Evolutionary conservation across 2,329 filamentous ascomycete genomes (phyloP).

Genomic region (Fusarium goolgardi): DNA sequence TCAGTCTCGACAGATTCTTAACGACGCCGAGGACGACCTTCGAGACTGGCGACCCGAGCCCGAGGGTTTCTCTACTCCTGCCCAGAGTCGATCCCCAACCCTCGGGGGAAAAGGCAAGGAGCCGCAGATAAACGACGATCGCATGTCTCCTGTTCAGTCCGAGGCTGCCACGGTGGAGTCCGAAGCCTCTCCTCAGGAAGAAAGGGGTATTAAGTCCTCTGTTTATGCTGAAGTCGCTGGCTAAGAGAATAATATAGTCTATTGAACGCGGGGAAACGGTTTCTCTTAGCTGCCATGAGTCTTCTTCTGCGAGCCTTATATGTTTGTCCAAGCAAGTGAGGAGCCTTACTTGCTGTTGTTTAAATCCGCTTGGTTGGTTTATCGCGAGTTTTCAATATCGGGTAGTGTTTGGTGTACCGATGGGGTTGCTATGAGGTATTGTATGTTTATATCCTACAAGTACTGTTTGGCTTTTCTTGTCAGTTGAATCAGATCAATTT

Average conservation of each 20-base stretch:
- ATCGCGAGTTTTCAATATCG: conserved; percentile 3
- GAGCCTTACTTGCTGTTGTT: conserved; percentile 11
- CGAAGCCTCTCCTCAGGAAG: conserved; percentile 15
- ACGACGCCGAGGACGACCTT: conserved; percentile 91
- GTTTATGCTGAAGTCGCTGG: conserved; percentile 35
- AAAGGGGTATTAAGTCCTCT: conserved; percentile 29
- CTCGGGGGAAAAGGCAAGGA: conserved; percentile 48
- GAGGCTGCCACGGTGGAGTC: conserved; percentile 25
- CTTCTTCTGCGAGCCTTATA: conserved; percentile 1
- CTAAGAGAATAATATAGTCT: conserved; percentile 11
- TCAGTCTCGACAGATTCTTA: conserved; percentile 85
- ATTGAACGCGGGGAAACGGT: background rate
- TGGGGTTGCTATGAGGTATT: conserved; percentile 7
- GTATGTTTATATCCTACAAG: conserved; percentile 32
- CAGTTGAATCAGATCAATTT: conserved; percentile 29
- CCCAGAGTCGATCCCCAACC: conserved; percentile 41
- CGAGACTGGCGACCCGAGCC: conserved; percentile 73
- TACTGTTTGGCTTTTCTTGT: conserved; percentile 11
- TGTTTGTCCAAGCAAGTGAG: conserved; percentile 13
- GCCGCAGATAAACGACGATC: conserved; percentile 20
- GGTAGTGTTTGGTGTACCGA: conserved; percentile 15
- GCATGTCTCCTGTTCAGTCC: conserved; percentile 26
- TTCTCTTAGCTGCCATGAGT: background rate
- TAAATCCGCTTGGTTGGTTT: background rate
- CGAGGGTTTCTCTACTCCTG: conserved; percentile 48